A percentile compares a stretch with the other conserved stretches of the same genome.
These are phyloP conservation scores for Fusarium temperatum DNA, from an alignment of 2,329 filamentous ascomycete genomes.

Conservation along the genomic window DNA sequence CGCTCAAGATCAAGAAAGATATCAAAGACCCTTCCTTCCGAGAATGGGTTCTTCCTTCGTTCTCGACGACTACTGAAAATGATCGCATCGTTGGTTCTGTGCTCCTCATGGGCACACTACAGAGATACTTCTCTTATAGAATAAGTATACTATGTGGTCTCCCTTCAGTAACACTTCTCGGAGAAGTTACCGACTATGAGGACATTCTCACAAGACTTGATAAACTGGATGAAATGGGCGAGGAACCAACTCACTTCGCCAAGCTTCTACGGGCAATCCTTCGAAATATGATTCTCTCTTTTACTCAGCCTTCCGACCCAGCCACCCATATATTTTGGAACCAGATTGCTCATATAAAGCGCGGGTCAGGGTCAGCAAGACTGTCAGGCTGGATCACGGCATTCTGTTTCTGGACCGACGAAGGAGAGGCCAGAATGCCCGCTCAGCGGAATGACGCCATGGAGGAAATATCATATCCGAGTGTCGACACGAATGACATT, in stretches of 20 bases:
- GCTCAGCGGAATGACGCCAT: background rate
- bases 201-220: background rate
- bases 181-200: background rate
- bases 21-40: background rate
- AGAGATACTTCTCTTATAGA: background rate
- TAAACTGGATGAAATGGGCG: background rate
- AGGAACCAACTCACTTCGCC: background rate
- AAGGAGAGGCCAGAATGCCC: background rate
- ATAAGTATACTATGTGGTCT: fast-evolving
- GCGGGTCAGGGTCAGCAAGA: background rate
- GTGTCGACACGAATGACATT: fast-evolving
- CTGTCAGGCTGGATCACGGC: background rate
- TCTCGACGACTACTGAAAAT: background rate
- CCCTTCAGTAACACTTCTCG: background rate
- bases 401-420: background rate
- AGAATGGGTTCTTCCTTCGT: background rate
- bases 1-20: fast-evolving
- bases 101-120: background rate
- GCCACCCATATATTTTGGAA: background rate
- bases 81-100: background rate
- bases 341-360: fast-evolving
- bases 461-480: background rate
- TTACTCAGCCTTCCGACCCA: background rate
- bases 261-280: background rate
- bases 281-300: background rate